phyloP scores from a whole-genome alignment of 2,329 filamentous ascomycete species.

The Escovopsis sp. region DNA sequence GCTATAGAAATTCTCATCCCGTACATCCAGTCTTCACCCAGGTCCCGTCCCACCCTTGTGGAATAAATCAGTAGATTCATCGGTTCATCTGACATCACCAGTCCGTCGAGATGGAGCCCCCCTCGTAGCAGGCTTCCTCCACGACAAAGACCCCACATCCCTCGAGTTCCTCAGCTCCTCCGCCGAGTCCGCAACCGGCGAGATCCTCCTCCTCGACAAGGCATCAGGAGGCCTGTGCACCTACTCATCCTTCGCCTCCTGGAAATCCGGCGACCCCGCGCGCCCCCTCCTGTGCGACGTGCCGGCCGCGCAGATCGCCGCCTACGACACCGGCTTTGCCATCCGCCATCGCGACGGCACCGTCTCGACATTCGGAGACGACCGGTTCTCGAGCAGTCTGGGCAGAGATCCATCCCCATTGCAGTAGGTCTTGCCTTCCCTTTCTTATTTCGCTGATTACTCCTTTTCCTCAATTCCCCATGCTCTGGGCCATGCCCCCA shows the following conservation, averaged over 20 bases:
- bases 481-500: no score
- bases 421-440: conserved; percentile 15
- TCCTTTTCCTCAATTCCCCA: no score
- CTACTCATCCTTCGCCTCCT: conserved; percentile 11
- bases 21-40: no score
- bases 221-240: not conserved
- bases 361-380: conserved; percentile 41
- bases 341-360: conserved; percentile 27
- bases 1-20: no score
- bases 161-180: conserved; percentile 1
- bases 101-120: conserved; percentile 9
- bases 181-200: conserved; percentile 8
- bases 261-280: conserved; percentile 3
- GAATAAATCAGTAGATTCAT: no score
- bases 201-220: conserved; percentile 5
- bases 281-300: conserved; percentile 11
- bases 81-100: conserved; percentile 1
- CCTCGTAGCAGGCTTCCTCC: conserved; percentile 9
- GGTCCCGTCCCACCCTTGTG: no score
- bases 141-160: not conserved
- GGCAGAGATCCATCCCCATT: conserved; percentile 30
- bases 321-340: conserved; percentile 35
- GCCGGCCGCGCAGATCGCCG: conserved; percentile 24
- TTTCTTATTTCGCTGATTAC: no score
- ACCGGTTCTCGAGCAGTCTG: conserved; percentile 40